Conservation (phyloP, 202 grass and related monocot species). For the Musa balbisiana region DNA sequence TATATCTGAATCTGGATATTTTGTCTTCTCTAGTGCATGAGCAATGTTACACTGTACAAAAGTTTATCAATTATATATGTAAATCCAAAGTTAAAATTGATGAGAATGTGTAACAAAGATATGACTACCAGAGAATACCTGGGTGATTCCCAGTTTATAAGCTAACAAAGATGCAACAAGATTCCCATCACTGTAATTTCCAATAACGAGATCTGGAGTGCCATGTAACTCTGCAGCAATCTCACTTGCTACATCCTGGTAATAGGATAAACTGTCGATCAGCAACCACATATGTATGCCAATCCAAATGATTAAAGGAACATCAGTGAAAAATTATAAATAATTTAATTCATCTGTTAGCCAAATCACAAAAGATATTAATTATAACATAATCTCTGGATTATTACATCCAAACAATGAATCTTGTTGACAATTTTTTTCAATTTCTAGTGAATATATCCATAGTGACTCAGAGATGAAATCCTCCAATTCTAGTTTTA, state of each 20-base stretch:
- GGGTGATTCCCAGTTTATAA: slow-evolving; percentile 87
- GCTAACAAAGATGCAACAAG: slow-evolving; percentile 91
- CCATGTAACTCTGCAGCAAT: slow-evolving; percentile 89
- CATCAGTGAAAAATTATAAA: not conserved
- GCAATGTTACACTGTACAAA: slow-evolving; percentile 87
- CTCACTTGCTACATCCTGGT: slow-evolving; percentile 78
- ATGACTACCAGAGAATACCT: slow-evolving; percentile 35
- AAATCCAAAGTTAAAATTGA: slow-evolving; percentile 9
- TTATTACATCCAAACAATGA: not conserved
- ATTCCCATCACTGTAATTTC: slow-evolving; percentile 98
- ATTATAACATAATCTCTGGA: not conserved
- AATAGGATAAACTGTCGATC: not conserved
- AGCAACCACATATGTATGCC: not conserved
- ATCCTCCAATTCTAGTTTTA: not conserved
- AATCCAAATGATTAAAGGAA: not conserved
- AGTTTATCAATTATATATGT: slow-evolving; percentile 15
- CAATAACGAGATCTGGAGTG: slow-evolving; percentile 87
- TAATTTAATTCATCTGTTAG: not conserved
- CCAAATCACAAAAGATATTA: not conserved
- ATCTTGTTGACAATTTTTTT: not conserved
- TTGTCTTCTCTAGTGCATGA: slow-evolving; percentile 98
- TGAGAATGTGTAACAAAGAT: slow-evolving; percentile 11
- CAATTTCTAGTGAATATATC: not conserved
- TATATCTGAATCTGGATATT: slow-evolving; percentile 97
- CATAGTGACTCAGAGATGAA: not conserved